Base-by-base conservation (phyloP, 2,329 filamentous ascomycete species). In the Colletotrichum caudatum region DNA sequence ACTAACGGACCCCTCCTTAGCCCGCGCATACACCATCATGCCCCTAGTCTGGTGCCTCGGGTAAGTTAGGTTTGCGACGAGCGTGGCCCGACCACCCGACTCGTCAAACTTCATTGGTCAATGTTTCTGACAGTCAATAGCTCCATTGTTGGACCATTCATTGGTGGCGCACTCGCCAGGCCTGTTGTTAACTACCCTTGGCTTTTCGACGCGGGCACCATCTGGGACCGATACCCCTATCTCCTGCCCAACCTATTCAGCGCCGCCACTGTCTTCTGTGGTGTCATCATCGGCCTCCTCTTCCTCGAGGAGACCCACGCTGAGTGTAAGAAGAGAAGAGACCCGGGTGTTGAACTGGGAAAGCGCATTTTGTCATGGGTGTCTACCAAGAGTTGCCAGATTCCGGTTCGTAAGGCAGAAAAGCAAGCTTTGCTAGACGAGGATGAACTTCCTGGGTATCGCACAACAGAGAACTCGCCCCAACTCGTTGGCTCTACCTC, bases 41-140 rank as follows among this genome's bases (percentile, higher is more conserved):
- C 96, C 96, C 8, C 94, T 97, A 80, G 94, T 98, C 35, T 99
- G 96, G 96, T 98, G 95, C 79, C 88, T 99, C 78, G 96, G 96
- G 86, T 94, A 85, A 83, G 86, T 83, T 60, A n/a, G 50, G 3
- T 6, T 16, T 61, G 12, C 35, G 23, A 26, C 53, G 67, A 51
- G 58, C 29, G 29, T 23, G 50, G 26, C 44, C 58, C 69, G 44
- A 46, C 44, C 29, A n/a, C 41, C 37, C 44, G 64, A 68, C 41
- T 71, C 46, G 59, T 33, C 39, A 58, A 16, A 35, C 29, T 71
- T 62, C 16, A 46, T 35, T 44, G 33, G 53, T 48, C 29, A 60
- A 65, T 67, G 78, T 81, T 74, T 80, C 76, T 70, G 23, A 75
- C 79, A 77, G 76, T 46, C 69, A 77, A 51, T 16, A 94, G 92